Percentiles rank a stretch among this genome's conserved stretches.
phyloP scores from a whole-genome alignment of 371 early-diverging fungal genomes.

The Apophysomyces variabilis region DNA sequence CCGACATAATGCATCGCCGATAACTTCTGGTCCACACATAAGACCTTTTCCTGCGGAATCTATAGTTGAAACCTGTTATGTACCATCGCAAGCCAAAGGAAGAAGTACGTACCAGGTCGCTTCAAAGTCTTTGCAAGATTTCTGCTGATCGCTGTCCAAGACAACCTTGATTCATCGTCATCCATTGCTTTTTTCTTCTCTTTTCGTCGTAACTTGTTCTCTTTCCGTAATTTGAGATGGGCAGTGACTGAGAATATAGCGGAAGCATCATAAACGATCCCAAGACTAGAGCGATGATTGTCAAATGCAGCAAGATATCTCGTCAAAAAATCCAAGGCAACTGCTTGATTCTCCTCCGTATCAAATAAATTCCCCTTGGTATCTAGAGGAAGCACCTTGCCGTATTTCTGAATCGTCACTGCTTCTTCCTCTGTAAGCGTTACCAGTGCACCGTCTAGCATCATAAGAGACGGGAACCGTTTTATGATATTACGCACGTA shows the following conservation, averaged over 20 bases:
- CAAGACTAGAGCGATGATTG: slow-evolving; percentile 25
- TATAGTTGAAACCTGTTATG: background rate
- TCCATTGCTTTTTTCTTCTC: slow-evolving; percentile 42
- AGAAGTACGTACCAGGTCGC: slow-evolving; percentile 29
- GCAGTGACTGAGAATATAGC: slow-evolving; percentile 42
- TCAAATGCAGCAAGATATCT: slow-evolving; percentile 37
- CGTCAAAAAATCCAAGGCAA: slow-evolving; percentile 33
- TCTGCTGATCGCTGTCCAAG: slow-evolving; percentile 33
- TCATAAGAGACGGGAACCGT: slow-evolving; percentile 56
- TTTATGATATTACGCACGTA: slow-evolving; percentile 45
- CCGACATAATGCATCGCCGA: slow-evolving; percentile 37
- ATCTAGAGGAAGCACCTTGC: slow-evolving; percentile 35
- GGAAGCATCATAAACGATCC: slow-evolving; percentile 28
- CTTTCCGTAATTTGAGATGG: slow-evolving; percentile 29
- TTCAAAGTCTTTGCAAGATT: slow-evolving; percentile 32
- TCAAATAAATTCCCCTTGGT: slow-evolving; percentile 40
- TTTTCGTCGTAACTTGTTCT: slow-evolving; percentile 35
- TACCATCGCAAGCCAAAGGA: background rate
- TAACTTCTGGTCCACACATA: slow-evolving; percentile 38
- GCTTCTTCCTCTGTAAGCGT: slow-evolving; percentile 30
- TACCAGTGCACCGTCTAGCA: slow-evolving; percentile 52
- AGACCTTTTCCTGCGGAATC: slow-evolving; percentile 39
- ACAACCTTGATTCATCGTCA: slow-evolving; percentile 30
- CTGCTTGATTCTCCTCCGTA: slow-evolving; percentile 30
- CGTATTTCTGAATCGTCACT: slow-evolving; percentile 31